Base-by-base conservation (phyloP, 2,329 filamentous ascomycete species). In the Epicoccum sorghinum region DNA sequence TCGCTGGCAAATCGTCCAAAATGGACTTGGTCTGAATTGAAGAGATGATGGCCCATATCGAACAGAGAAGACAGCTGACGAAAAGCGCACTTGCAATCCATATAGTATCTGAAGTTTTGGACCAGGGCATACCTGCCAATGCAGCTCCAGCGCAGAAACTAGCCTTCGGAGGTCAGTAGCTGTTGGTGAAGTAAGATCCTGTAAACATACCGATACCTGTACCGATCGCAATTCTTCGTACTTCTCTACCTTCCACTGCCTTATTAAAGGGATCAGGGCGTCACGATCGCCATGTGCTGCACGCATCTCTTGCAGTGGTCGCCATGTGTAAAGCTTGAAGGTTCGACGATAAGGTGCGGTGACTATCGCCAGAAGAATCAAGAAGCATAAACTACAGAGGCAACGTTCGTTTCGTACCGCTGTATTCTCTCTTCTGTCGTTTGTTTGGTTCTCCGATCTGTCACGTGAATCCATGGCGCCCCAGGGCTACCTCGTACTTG, bases 271-370 rank as follows among this genome's bases (percentile, higher is more conserved):
- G 9, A 67, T 52, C 12, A 69, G 32, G 8, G 57, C 7, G n/a
- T 25, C 55, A 6, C 58, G 54, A 39, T 71, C 64, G n/a, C 55
- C 57, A 5, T 45, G 58, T 25, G 61, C 62, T 8, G 49, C 54
- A 25, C 61, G 55, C 33, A 71, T 62, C 25, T 67, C 57, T 25
- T 44, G 57, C 23, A 71, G 43, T 8, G 66, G 68, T 35, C 48
- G 58, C 68, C 67, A 71, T 29, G 66, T 71, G 52, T 71, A 71
- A 8, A 69, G 47, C 38, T 65, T 64, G 60, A 71, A 71, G 4
- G 67, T 65, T 18, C 67, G 68, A 9, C 67, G 66, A 35, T 69
- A 69, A 7, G 67, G 68, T 6, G 57, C 55, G 8, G 66, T 68
- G 23, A 68, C 12, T 6, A 67, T 42, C n/a, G 44, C 43, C 2